These are phyloP conservation scores for Magnaporthiopsis poae DNA, from an alignment of 2,329 filamentous ascomycete genomes.

Conservation along the genomic window DNA sequence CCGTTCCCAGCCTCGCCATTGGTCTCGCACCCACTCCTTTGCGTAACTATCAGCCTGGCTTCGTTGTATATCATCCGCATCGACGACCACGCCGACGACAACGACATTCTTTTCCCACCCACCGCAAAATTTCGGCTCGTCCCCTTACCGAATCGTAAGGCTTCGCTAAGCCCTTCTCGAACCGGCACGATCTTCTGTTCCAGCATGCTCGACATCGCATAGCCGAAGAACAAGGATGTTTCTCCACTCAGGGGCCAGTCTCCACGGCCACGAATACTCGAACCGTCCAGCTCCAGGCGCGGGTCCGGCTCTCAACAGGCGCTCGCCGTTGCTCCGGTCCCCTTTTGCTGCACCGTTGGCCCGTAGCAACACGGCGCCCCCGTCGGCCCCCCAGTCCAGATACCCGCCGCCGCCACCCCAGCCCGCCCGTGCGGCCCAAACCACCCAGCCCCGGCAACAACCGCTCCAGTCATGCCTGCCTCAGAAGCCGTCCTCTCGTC, in stretches of 20 bases:
- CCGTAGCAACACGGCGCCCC: conserved; percentile 11
- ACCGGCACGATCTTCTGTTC: background rate
- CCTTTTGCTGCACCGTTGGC: conserved; percentile 28
- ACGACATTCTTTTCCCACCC: background rate
- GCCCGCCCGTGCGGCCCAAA: background rate
- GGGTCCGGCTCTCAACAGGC: conserved; percentile 23
- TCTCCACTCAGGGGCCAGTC: conserved; percentile 47
- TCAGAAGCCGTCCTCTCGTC: background rate
- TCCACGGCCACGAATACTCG: conserved; percentile 52
- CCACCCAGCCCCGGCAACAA: background rate
- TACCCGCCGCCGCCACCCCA: background rate
- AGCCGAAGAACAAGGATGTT: conserved; percentile 35
- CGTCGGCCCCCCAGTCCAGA: conserved; percentile 9
- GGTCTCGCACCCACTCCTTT: background rate
- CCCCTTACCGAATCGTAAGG: too few species aligned
- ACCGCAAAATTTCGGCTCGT: background rate
- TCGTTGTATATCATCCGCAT: background rate
- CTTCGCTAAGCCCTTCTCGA: background rate
- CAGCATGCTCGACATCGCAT: conserved; percentile 1
- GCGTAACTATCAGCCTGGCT: too few species aligned
- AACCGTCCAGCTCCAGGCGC: conserved; percentile 23
- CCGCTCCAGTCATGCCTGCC: conserved; percentile 5
- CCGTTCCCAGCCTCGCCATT: background rate
- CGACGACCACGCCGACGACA: background rate
- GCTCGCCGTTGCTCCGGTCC: conserved; percentile 33